Conservation (phyloP, 306 rosid genomes). For the Geum urbanum region DNA sequence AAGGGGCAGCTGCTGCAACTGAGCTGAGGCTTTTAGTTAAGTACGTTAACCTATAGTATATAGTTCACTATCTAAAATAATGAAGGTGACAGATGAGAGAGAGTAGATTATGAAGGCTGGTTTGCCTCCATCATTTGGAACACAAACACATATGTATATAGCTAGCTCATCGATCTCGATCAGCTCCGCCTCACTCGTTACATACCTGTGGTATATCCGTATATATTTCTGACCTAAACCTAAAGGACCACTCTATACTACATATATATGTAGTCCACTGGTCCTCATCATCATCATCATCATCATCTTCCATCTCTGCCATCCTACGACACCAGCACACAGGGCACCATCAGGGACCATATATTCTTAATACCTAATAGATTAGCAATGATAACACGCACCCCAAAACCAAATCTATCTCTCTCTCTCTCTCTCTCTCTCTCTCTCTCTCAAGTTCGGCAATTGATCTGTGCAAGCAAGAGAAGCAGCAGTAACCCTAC, state of each 20-base stretch:
- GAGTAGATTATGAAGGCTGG: background rate
- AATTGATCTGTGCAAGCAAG: background rate
- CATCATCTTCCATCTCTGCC: constrained; percentile 11
- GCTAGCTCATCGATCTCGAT: background rate
- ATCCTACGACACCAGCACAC: background rate
- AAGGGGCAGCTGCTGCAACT: no score
- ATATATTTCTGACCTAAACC: constrained; percentile 6
- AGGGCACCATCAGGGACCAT: background rate
- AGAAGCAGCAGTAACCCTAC: background rate
- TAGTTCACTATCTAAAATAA: background rate
- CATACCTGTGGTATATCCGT: background rate
- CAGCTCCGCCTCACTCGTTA: background rate
- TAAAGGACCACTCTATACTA: background rate
- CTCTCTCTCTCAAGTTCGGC: background rate
- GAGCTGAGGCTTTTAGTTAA: no score
- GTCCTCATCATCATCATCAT: constrained; percentile 4
- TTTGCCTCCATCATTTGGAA: no score
- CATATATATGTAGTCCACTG: background rate
- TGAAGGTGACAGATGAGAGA: background rate
- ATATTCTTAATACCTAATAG: background rate
- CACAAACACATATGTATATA: no score
- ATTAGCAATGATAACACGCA: background rate
- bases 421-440: constrained; percentile 4
- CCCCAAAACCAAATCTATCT: background rate
- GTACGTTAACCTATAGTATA: no score